Evolutionary conservation across 805 yeast genomes (phyloP).

Genomic region (Starmerella vaccinii): DNA sequence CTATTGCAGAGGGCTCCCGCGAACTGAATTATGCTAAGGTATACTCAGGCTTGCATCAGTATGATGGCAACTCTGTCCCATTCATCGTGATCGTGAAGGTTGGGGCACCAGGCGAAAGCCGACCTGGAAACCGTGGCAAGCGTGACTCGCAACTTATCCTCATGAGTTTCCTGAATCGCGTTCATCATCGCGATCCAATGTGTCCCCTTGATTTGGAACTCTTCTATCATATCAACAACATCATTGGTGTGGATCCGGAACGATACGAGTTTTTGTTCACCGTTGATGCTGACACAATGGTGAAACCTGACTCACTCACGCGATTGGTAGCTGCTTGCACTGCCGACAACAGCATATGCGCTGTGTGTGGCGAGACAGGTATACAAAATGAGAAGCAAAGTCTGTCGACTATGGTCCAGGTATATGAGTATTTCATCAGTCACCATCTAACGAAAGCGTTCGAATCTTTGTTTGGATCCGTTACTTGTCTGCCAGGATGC

Average conservation of each 20-base stretch:
- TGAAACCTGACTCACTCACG: conserved; percentile 43
- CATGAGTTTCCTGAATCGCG: conserved; percentile 49
- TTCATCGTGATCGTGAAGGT: conserved; percentile 45
- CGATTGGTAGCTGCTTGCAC: conserved; percentile 50
- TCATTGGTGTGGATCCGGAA: conserved; percentile 53
- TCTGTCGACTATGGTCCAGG: conserved; percentile 54
- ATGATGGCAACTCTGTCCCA: conserved; percentile 46
- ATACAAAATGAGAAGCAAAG: conserved; percentile 44
- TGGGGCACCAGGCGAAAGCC: conserved; percentile 45
- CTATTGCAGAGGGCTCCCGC: conserved; percentile 50
- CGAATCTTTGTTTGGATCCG: conserved; percentile 52
- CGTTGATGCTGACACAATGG: conserved; percentile 57
- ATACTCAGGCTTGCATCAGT: conserved; percentile 52
- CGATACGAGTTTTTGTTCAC: conserved; percentile 46
- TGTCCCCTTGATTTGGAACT: conserved; percentile 46
- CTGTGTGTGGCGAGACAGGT: conserved; percentile 55
- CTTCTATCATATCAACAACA: conserved; percentile 44
- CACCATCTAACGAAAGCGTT: conserved; percentile 56
- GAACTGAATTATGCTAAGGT: conserved; percentile 54
- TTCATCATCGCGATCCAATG: conserved; percentile 52
- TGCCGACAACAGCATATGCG: conserved; percentile 49
- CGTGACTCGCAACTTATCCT: conserved; percentile 53
- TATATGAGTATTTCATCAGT: conserved; percentile 53
- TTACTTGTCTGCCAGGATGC: conserved; percentile 61
- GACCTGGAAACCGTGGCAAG: conserved; percentile 56